Conservation (phyloP, 2,329 filamentous ascomycete genomes). For the Fusarium sp. region DNA sequence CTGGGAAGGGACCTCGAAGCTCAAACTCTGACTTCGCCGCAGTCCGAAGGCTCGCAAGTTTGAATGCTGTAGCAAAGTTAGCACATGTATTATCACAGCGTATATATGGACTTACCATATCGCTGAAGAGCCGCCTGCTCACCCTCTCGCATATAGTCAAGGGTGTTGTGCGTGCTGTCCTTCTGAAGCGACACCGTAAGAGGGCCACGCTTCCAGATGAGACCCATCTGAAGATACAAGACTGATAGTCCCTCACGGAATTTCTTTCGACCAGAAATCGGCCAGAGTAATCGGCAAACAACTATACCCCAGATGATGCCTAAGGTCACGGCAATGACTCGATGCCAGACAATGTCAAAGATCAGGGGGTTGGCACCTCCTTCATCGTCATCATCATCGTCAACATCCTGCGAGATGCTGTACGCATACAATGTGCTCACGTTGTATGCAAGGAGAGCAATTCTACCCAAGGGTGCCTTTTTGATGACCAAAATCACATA, state of each 20-base stretch:
- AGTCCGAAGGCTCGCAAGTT: conserved; percentile 77
- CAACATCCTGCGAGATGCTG: conserved; percentile 82
- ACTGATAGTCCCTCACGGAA: conserved; percentile 89
- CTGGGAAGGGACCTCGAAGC: conserved; percentile 86
- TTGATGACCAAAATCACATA: conserved; percentile 87
- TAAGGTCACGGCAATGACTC: conserved; percentile 84
- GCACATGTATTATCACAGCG: neutral
- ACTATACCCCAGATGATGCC: conserved; percentile 94
- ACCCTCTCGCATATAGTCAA: conserved; percentile 84
- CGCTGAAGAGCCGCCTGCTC: conserved; percentile 90
- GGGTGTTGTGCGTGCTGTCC: conserved; percentile 61
- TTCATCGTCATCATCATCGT: conserved; percentile 87
- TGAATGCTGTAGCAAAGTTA: conserved; percentile 60
- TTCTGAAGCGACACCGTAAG: conserved; percentile 76
- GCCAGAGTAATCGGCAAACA: conserved; percentile 90
- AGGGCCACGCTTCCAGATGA: conserved; percentile 96
- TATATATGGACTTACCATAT: conserved; percentile 60
- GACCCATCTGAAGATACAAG: conserved; percentile 92
- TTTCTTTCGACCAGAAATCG: conserved; percentile 88
- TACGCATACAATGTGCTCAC: conserved; percentile 95
- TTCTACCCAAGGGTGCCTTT: conserved; percentile 90
- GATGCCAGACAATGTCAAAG: conserved; percentile 85
- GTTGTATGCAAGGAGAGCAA: conserved; percentile 96
- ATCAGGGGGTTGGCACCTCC: conserved; percentile 87
- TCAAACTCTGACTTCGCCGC: conserved; percentile 89